phyloP scores from a whole-genome alignment of 2,329 filamentous ascomycete species.

The Arthrobotrys sphaeroides region DNA sequence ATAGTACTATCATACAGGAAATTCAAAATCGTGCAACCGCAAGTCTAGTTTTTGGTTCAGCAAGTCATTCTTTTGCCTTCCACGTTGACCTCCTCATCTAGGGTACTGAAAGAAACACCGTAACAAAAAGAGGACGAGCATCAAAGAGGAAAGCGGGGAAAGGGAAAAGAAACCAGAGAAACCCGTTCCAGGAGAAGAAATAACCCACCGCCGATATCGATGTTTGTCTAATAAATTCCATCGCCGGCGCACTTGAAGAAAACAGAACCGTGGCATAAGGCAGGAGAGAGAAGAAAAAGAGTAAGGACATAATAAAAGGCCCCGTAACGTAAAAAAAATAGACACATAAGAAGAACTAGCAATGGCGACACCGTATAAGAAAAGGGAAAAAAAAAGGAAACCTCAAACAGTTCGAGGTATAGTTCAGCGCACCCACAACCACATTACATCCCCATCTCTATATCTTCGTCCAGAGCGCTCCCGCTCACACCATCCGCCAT shows the following conservation, averaged over 20 bases:
- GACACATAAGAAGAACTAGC: not conserved
- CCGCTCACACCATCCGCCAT: conserved; percentile 69
- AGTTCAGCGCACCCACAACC: not conserved
- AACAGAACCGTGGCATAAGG: not conserved
- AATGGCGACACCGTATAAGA: not conserved
- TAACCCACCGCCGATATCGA: not conserved
- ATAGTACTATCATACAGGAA: no score
- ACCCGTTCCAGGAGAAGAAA: not conserved
- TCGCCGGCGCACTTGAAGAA: not conserved
- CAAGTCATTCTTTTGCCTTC: no score
- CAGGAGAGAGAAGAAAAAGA: not conserved
- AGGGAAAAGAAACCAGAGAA: not conserved
- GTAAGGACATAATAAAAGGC: not conserved
- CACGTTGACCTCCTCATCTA: no score
- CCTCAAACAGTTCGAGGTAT: not conserved
- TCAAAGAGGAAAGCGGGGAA: not conserved
- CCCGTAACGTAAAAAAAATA: not conserved
- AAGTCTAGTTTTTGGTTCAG: no score
- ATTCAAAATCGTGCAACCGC: no score
- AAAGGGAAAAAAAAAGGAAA: conserved; percentile 16
- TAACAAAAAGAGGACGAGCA: not conserved
- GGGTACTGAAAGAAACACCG: not conserved
- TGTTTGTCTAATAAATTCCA: conserved; percentile 9
- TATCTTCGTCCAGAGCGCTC: conserved; percentile 35
- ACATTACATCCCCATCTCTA: conserved; percentile 43